Conservation (phyloP, 1,284 basidiomycete species). For the Sanghuangporus sanghuang region DNA sequence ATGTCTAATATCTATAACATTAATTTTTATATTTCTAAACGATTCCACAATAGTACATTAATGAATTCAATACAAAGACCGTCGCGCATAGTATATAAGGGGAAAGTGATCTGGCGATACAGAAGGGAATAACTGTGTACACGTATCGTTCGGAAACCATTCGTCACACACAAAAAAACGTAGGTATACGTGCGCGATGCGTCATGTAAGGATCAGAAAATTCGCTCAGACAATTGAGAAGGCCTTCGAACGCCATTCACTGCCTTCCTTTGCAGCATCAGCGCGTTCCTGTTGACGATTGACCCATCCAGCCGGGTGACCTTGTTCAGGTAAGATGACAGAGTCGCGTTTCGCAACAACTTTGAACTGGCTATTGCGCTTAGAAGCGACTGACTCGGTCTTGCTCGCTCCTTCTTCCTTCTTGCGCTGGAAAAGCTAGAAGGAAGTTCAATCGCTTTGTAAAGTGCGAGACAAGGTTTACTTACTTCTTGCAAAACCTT, state of each 20-base stretch:
- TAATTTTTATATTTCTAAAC: too few species aligned
- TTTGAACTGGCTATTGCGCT: slow-evolving; percentile 53
- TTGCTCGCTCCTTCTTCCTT: slow-evolving; percentile 18
- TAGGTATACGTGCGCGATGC: too few species aligned
- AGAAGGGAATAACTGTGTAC: too few species aligned
- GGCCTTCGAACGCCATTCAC: slow-evolving; percentile 68
- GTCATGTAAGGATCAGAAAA: too few species aligned
- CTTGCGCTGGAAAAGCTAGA: slow-evolving; percentile 35
- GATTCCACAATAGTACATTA: too few species aligned
- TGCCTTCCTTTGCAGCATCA: slow-evolving; percentile 41
- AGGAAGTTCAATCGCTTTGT: background rate
- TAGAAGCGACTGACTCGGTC: background rate
- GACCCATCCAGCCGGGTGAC: slow-evolving; percentile 75
- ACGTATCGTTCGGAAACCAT: too few species aligned
- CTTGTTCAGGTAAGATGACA: slow-evolving; percentile 48
- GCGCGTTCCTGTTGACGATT: slow-evolving; percentile 58
- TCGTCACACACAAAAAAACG: too few species aligned
- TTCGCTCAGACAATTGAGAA: slow-evolving; percentile 25
- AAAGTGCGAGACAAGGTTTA: background rate
- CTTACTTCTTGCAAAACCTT: slow-evolving; percentile 67
- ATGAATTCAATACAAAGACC: too few species aligned
- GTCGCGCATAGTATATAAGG: too few species aligned
- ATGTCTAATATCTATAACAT: too few species aligned
- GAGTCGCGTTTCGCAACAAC: slow-evolving; percentile 65
- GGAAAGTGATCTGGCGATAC: too few species aligned